These are phyloP conservation scores for Fusarium incarnatum DNA, from an alignment of 2,329 filamentous ascomycete species.

Conservation along the genomic window DNA sequence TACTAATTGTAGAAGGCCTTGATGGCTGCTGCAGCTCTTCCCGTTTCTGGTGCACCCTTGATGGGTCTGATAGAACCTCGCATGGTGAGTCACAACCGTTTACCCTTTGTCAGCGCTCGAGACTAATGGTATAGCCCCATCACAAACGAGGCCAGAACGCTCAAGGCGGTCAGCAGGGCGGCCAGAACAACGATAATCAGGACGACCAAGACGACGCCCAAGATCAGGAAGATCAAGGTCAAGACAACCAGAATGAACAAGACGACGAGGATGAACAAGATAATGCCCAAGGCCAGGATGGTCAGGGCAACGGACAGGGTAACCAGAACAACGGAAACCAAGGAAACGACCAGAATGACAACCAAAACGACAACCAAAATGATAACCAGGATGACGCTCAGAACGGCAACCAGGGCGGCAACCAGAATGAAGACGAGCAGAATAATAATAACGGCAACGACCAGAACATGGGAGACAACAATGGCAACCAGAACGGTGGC, in stretches of 20 bases:
- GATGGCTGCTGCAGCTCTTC: slow-evolving; percentile 26
- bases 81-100: background rate
- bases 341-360: background rate
- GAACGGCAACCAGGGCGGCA: background rate
- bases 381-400: background rate
- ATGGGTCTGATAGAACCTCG: slow-evolving; percentile 20
- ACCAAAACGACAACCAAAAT: background rate
- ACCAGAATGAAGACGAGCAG: background rate
- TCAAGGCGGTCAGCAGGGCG: background rate
- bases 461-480: background rate
- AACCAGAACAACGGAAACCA: background rate
- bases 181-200: background rate
- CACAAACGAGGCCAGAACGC: background rate
- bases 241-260: background rate
- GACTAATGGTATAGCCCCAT: background rate
- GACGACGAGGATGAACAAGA: background rate
- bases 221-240: background rate
- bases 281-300: background rate
- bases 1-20: background rate
- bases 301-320: background rate
- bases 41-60: slow-evolving; percentile 7
- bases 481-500: background rate
- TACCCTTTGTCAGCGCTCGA: rapidly evolving
- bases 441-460: background rate
- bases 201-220: background rate